Base-by-base conservation (phyloP, 163 green algal species). In the Prototheca wickerhamii region DNA sequence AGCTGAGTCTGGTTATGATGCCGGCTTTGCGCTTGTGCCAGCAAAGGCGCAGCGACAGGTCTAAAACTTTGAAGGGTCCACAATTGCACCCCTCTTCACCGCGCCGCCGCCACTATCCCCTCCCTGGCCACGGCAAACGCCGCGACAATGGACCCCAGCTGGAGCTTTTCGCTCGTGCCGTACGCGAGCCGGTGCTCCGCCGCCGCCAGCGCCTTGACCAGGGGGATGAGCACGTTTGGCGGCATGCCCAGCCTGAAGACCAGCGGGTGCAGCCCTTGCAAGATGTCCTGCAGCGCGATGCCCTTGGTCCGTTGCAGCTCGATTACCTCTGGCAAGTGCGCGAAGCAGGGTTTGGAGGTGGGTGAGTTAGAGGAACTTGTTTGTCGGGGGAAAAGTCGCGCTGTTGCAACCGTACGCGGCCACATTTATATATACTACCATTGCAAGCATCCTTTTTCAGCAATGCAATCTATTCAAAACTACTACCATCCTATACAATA, bases 221-320 rank as follows among this genome's bases (percentile, higher is more conserved):
- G 78, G 1, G 83, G 71, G 0, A 87, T 76, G 4, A 75, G 60
- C 29, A 81, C 78, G 12, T 54, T 29, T 10, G 69, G 51, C 3
- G 90, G 90, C 76, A 97, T 88, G 65, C 67, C 58, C 40, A 95
- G 82, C 34, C 66, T 56, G 54, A 94, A 91, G 17, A 95, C 71
- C 57, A 81, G 90, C 80, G 83, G 86, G 64, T 96, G 89, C 56
- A 98, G 73, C 71, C 95, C 79, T 40, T 87, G 78, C 25, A 97
- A 71, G 40, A 98, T 89, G 79, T 98, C 92, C 28, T 85, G 78
- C 29, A 98, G 82, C 2, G 92, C 93, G 21, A 98, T 64, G 4
- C 92, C 92, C 34, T 88, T 85, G 21, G 82, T 61, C 58, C 82
- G 63, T 69, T 96, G 90, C 64, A 95, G 65, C 28, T 80, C 64